These are phyloP conservation scores for Colletotrichum sidae DNA, from an alignment of 2,329 filamentous ascomycete species.

Conservation along the genomic window DNA sequence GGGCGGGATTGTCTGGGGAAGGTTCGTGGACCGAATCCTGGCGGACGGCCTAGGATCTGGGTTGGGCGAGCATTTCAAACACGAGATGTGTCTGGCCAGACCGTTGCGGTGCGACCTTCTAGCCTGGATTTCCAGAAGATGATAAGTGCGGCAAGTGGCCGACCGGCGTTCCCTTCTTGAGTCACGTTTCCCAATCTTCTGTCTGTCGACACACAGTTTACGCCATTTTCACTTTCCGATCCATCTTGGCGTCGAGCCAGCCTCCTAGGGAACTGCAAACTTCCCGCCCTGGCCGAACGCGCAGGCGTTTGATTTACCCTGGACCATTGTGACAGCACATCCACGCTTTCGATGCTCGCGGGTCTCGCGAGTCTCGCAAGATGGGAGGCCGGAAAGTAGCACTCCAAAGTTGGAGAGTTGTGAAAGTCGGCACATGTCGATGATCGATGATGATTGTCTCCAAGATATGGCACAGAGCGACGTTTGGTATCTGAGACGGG, in stretches of 20 bases:
- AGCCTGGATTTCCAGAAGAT: conserved; percentile 2
- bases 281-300: no score
- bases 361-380: no score
- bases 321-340: no score
- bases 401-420: no score
- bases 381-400: no score
- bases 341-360: no score
- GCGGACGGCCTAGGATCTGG: conserved; percentile 21
- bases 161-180: background rate
- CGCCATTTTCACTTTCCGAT: background rate
- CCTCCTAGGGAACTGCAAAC: no score
- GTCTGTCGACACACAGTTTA: background rate
- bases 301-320: no score
- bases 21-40: conserved; percentile 4
- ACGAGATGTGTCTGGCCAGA: conserved; percentile 21
- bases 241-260: background rate
- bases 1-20: conserved; percentile 9
- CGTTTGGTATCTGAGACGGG: conserved; percentile 38
- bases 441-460: conserved; percentile 2
- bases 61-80: conserved; percentile 10
- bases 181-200: no score
- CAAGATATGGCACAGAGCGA: conserved; percentile 23
- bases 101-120: background rate
- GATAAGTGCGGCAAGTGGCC: background rate
- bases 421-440: background rate